Evolutionary conservation across 768 basidiomycete genomes (phyloP).

Genomic region (Neoboletus brunneissimus): DNA sequence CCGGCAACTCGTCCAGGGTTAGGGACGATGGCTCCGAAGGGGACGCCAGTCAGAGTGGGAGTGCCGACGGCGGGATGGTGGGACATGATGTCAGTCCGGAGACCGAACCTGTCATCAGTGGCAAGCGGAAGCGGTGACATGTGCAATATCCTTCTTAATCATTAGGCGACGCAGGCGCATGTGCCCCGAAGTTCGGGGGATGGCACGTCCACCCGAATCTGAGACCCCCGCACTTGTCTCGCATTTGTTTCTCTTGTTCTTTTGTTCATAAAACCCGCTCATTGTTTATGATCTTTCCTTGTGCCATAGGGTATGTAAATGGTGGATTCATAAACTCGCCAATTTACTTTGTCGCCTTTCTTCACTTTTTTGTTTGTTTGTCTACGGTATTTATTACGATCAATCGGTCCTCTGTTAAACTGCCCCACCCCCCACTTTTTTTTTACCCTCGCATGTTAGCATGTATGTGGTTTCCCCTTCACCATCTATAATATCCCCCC

Average conservation of each 20-base stretch:
- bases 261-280: neutral
- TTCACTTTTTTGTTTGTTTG: neutral
- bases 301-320: constrained; percentile 13
- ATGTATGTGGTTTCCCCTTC: neutral
- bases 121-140: constrained; percentile 24
- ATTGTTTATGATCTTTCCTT: neutral
- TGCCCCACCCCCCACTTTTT: neutral
- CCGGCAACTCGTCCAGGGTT: constrained; percentile 9
- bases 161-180: too few relatives aligned
- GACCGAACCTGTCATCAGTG: constrained; percentile 17
- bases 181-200: too few relatives aligned
- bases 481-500: neutral
- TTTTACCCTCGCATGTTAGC: neutral
- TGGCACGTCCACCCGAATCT: too few relatives aligned
- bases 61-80: constrained; percentile 12
- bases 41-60: constrained; percentile 16
- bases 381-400: constrained; percentile 12
- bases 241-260: neutral
- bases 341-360: neutral
- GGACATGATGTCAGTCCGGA: neutral
- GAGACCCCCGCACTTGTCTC: neutral
- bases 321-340: neutral
- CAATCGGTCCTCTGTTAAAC: neutral
- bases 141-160: neutral
- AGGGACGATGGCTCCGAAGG: constrained; percentile 24